phyloP scores from a whole-genome alignment of 225 moss, liverwort and hornwort genomes.

The Climacium dendroides region DNA sequence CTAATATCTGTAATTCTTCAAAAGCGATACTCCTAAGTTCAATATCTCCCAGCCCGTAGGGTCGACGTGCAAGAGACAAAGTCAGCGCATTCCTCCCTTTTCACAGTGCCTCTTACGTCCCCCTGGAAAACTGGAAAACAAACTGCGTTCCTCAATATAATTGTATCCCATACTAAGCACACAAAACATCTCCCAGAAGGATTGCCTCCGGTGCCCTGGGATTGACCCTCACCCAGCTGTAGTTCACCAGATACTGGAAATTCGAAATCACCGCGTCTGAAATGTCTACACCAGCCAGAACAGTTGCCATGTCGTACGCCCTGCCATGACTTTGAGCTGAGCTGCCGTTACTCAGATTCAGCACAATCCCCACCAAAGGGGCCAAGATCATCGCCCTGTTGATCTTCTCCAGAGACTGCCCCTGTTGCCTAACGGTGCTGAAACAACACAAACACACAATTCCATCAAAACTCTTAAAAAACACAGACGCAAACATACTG shows the following conservation, averaged over 20 bases:
- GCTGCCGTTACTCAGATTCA: conserved; percentile 56
- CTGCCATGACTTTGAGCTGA: conserved; percentile 20
- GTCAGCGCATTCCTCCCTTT: background rate
- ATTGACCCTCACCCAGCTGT: conserved; percentile 64
- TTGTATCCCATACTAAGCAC: background rate
- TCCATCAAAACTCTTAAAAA: background rate
- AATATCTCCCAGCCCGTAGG: background rate
- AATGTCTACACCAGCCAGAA: conserved; percentile 68
- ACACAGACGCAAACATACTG: background rate
- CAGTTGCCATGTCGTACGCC: conserved; percentile 62
- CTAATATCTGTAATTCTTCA: background rate
- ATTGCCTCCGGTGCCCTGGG: background rate
- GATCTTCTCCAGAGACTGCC: conserved; percentile 67
- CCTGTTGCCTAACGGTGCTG: conserved; percentile 82
- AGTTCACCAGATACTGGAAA: conserved; percentile 81
- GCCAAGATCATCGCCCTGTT: conserved; percentile 88
- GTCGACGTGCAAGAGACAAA: background rate
- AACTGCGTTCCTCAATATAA: background rate
- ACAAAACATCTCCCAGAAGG: background rate
- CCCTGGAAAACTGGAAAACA: background rate
- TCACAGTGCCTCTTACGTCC: background rate
- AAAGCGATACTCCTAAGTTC: background rate
- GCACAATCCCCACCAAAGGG: conserved; percentile 85
- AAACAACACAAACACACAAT: background rate
- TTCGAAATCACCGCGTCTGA: conserved; percentile 61